Evolutionary conservation across 2,329 filamentous ascomycete genomes (phyloP).

Genomic region (Clonostachys rosea): DNA sequence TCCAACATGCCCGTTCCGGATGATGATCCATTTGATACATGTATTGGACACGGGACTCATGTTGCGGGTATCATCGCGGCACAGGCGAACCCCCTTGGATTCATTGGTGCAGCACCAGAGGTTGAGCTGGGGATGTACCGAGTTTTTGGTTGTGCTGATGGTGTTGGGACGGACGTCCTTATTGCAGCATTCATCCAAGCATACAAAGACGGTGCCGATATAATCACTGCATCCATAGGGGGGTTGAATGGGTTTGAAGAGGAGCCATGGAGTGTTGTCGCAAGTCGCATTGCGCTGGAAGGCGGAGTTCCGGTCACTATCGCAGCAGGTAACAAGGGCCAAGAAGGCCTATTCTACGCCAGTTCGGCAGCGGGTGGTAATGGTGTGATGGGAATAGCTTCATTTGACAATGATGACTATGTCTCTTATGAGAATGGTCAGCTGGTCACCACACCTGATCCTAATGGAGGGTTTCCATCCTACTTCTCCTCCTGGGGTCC

Average conservation of each 20-base stretch:
- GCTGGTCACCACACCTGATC: constrained; percentile 44
- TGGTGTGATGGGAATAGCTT: constrained; percentile 41
- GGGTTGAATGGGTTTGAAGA: constrained; percentile 45
- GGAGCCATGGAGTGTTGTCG: constrained; percentile 42
- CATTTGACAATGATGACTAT: constrained; percentile 37
- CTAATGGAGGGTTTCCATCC: constrained; percentile 47
- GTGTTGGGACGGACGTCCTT: constrained; percentile 50
- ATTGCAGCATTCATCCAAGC: constrained; percentile 56
- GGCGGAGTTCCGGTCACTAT: constrained; percentile 47
- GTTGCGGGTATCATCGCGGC: constrained; percentile 38
- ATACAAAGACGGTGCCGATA: constrained; percentile 53
- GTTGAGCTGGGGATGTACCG: constrained; percentile 52
- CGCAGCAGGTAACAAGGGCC: constrained; percentile 46
- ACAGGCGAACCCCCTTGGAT: constrained; percentile 44
- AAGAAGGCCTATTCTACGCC: constrained; percentile 41
- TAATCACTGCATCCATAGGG: constrained; percentile 52
- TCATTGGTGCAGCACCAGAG: constrained; percentile 53
- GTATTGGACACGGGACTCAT: constrained; percentile 38
- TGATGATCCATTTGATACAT: constrained; percentile 36
- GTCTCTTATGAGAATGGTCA: constrained; percentile 38
- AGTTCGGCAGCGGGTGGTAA: constrained; percentile 42
- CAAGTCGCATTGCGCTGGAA: constrained; percentile 46
- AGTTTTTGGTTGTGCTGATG: constrained; percentile 51
- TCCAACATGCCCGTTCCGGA: constrained; percentile 34
- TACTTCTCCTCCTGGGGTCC: constrained; percentile 56